Evolutionary conservation across 2,329 filamentous ascomycete species (phyloP).

Genomic region (Verticillium nonalfalfae): DNA sequence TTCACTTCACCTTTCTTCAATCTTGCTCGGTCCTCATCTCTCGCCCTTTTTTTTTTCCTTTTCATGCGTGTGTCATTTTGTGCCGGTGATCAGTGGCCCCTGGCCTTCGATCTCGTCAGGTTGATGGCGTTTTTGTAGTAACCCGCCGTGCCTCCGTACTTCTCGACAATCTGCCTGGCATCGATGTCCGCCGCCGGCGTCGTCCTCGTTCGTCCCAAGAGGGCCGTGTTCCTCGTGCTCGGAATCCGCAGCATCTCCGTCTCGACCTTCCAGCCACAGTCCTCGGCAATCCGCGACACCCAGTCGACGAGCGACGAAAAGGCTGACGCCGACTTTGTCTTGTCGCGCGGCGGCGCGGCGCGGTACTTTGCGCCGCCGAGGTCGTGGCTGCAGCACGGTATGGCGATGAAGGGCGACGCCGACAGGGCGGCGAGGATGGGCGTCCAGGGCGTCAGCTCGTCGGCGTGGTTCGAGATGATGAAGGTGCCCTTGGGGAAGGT

Average conservation of each 20-base stretch:
- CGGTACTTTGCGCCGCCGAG: conserved; percentile 71
- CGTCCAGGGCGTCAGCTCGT: conserved; percentile 94
- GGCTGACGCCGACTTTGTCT: conserved; percentile 53
- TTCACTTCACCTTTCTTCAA: not conserved
- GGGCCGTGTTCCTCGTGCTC: conserved; percentile 78
- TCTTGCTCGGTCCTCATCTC: no score
- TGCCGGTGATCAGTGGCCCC: conserved; percentile 26
- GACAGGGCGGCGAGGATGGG: conserved; percentile 77
- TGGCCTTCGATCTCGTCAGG: conserved; percentile 45
- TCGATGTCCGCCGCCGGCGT: conserved; percentile 24
- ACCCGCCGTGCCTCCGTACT: conserved; percentile 49
- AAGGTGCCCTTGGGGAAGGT: conserved; percentile 71
- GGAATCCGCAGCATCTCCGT: conserved; percentile 86
- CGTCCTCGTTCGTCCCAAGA: conserved; percentile 58
- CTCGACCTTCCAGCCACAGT: conserved; percentile 71
- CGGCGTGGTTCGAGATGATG: conserved; percentile 94
- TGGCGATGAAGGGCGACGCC: conserved; percentile 77
- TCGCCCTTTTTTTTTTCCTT: not conserved
- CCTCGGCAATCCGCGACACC: conserved; percentile 60
- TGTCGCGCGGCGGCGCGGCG: conserved; percentile 49
- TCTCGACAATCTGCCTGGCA: conserved; percentile 35
- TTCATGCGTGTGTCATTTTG: not conserved
- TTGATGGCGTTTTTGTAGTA: conserved; percentile 55
- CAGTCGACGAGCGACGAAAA: conserved; percentile 82
- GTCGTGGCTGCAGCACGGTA: conserved; percentile 91